These are phyloP conservation scores for Ilyonectria sp. DNA, from an alignment of 2,329 filamentous ascomycete genomes.

Conservation along the genomic window DNA sequence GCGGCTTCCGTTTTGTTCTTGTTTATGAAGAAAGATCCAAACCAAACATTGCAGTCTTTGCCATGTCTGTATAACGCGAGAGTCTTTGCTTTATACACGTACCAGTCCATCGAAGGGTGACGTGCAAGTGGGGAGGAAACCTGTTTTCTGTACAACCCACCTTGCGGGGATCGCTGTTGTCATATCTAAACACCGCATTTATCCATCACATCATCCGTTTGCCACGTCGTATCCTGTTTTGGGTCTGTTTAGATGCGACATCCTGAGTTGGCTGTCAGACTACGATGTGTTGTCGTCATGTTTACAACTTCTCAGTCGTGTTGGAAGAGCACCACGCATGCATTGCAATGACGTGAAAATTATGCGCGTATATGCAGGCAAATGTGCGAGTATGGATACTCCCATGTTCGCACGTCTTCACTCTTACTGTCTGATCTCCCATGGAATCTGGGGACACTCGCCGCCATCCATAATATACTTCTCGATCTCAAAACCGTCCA, in stretches of 20 bases:
- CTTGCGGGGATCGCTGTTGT: background rate
- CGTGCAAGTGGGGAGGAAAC: constrained; percentile 21
- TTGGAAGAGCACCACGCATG: background rate
- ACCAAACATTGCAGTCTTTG: background rate
- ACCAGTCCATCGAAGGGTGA: background rate
- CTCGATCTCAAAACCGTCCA: constrained; percentile 30
- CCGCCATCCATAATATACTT: constrained; percentile 37
- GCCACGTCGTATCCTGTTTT: background rate
- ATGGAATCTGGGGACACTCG: constrained; percentile 34
- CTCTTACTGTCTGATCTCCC: constrained; percentile 12
- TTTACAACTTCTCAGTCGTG: background rate
- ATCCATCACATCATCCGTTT: background rate
- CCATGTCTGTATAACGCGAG: background rate
- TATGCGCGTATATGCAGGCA: no score
- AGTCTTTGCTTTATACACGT: background rate
- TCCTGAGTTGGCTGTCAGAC: background rate
- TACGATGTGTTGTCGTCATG: constrained; percentile 1
- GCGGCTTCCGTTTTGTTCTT: background rate
- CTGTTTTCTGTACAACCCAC: constrained; percentile 10
- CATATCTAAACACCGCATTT: constrained; percentile 1
- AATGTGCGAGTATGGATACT: no score
- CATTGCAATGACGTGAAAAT: background rate
- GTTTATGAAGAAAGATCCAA: background rate
- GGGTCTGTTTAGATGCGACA: background rate
- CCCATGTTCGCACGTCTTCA: background rate